Conservation (phyloP, 805 yeast species). For the Pichia cabralensis region DNA sequence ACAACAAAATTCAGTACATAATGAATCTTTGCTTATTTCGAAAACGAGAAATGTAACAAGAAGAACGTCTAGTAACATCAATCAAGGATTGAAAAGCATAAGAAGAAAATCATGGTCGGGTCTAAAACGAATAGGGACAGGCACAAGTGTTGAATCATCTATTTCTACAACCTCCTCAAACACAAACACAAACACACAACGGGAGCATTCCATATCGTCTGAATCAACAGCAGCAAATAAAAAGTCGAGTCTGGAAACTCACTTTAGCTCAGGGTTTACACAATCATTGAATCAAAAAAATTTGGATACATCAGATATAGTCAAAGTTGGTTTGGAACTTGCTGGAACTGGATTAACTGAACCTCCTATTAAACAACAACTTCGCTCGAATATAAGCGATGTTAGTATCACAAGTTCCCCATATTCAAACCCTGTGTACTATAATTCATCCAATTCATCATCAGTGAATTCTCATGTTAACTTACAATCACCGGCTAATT, state of each 20-base stretch:
- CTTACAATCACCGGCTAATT: too few species aligned
- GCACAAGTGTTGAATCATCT: neutral
- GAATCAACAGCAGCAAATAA: too few species aligned
- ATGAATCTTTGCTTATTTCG: too few species aligned
- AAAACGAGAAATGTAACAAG: too few species aligned
- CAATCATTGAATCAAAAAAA: too few species aligned
- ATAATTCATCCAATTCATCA: slow-evolving; percentile 1
- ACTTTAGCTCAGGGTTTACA: too few species aligned
- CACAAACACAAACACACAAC: too few species aligned
- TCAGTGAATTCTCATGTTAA: neutral
- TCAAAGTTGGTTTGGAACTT: slow-evolving; percentile 21
- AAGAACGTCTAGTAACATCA: neutral
- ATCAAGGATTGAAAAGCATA: neutral
- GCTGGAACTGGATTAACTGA: slow-evolving; percentile 27
- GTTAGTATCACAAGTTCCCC: neutral
- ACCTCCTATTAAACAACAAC: neutral
- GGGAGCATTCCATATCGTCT: too few species aligned
- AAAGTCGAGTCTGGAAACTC: too few species aligned
- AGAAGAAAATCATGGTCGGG: slow-evolving; percentile 1
- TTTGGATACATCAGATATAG: slow-evolving; percentile 11
- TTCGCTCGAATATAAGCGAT: neutral
- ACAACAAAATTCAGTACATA: too few species aligned
- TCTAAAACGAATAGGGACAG: neutral
- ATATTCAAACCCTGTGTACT: too few species aligned
- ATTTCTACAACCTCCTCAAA: too few species aligned